Evolutionary conservation across 202 grass and related monocot genomes (phyloP).

Genomic region (Tripidium arundinaceum): DNA sequence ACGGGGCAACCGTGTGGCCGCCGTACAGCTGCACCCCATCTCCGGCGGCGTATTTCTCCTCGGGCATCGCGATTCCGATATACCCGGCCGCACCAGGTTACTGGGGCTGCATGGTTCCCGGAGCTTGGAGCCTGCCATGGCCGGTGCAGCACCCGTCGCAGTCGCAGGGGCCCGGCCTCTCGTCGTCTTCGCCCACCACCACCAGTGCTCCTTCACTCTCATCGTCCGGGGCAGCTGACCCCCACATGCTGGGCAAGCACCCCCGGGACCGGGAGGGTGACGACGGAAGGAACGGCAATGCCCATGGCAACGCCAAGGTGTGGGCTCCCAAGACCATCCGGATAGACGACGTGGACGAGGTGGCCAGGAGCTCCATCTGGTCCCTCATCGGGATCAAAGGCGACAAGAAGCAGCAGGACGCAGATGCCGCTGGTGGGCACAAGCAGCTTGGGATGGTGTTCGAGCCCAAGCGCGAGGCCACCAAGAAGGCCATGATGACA

Average conservation of each 20-base stretch:
- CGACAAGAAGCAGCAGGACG: neutral
- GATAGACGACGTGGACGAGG: slow-evolving; percentile 53
- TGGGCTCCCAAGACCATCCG: slow-evolving; percentile 48
- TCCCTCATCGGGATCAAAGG: slow-evolving; percentile 27
- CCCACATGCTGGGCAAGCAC: slow-evolving; percentile 36
- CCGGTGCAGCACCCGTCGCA: neutral
- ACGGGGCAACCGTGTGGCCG: too few relatives aligned
- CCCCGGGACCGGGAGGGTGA: neutral
- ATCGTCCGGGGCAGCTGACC: neutral
- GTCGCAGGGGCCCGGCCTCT: too few relatives aligned
- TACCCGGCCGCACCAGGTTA: slow-evolving; percentile 37
- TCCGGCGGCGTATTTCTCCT: slow-evolving; percentile 34
- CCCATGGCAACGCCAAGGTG: slow-evolving; percentile 20
- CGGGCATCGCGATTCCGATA: slow-evolving; percentile 49
- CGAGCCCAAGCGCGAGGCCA: slow-evolving; percentile 16
- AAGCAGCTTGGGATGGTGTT: slow-evolving; percentile 37
- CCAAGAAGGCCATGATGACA: slow-evolving; percentile 13
- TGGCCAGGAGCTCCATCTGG: slow-evolving; percentile 53
- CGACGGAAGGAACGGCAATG: neutral
- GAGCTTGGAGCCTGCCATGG: slow-evolving; percentile 54
- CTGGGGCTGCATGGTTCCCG: slow-evolving; percentile 35
- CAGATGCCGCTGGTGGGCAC: too few relatives aligned
- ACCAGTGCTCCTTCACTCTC: too few relatives aligned
- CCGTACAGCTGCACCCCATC: slow-evolving; percentile 39
- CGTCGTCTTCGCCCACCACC: neutral